Evolutionary conservation across 371 early-diverging fungal genomes (phyloP), one percentile per base, ranked within the genome.

Genomic region (Mortierella sp.): DNA sequence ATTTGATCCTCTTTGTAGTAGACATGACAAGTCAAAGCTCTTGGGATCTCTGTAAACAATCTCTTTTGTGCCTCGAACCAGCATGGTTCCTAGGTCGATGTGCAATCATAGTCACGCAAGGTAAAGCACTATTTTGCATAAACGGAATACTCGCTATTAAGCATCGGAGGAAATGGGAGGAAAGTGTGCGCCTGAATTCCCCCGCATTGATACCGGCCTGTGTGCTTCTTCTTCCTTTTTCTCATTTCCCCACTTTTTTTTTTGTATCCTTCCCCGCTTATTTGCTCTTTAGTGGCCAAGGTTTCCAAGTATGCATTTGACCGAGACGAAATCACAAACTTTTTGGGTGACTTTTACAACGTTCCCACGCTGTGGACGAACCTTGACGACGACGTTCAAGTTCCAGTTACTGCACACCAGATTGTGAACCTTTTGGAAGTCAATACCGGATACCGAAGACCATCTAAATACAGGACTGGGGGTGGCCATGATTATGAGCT

Each of bases 281-380:
- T 3, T 59, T 25, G 4, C 46, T 23, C 12, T 16, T 15, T 29
- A 79, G 74, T 79, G 14, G 63, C 63, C 29, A 58, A 58, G 44
- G 73, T 66, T 0, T 55, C 80, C 23, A 72, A 70, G 30, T 79
- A 79, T 57, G 80, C 80, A 19, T 73, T 79, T 29, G 80, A 79
- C 28, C 57, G 80, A 25, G 80, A 79, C 45, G 80, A 79, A 7
- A 73, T 79, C 19, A 60, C 66, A 37, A 60, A 66, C 7, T 70
- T 69, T 45, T 9, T 70, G 21, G 45, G 66, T 12, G 30, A 16
- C 0, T 64, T 70, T 37, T 70, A 66, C 37, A 58, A 73, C 15
- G 51, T 79, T 25, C 80, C 80, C 0, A 66, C 37, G 26, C 16
- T 70, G 18, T 79, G 80, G 80, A 64, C 70, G 4, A 67, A 73